Conservation (phyloP, 139 green algal species). For the Desmodesmus armatus region DNA sequence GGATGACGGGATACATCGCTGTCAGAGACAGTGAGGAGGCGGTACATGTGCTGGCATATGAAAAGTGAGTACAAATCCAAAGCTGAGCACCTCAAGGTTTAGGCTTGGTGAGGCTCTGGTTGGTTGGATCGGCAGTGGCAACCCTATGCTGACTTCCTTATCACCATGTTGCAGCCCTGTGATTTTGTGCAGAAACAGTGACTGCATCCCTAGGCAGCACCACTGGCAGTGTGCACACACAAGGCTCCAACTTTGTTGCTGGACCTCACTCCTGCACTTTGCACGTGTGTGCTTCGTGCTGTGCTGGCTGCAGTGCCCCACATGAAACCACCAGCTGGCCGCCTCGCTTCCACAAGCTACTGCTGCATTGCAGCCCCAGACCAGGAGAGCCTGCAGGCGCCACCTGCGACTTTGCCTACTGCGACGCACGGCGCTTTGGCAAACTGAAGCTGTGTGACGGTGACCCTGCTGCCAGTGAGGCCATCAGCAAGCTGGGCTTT, state of each 20-base stretch:
- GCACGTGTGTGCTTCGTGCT: background rate
- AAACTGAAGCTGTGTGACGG: background rate
- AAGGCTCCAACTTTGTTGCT: too few species aligned
- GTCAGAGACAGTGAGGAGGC: constrained; percentile 57
- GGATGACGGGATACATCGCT: constrained; percentile 80
- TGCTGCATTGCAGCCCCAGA: constrained; percentile 68
- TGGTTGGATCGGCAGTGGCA: too few species aligned
- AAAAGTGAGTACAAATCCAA: constrained; percentile 19
- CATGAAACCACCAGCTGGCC: constrained; percentile 57
- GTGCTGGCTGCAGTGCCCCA: background rate
- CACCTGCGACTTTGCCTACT: constrained; percentile 74
- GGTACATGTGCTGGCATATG: constrained; percentile 34
- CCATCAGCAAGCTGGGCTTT: constrained; percentile 70
- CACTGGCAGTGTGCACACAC: too few species aligned
- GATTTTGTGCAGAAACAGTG: too few species aligned
- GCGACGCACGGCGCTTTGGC: constrained; percentile 73
- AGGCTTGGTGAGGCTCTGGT: too few species aligned
- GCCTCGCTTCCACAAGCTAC: constrained; percentile 71
- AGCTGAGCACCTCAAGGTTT: too few species aligned
- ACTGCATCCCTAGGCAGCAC: too few species aligned
- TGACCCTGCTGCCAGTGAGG: background rate
- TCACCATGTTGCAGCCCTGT: too few species aligned
- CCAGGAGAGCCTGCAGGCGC: background rate
- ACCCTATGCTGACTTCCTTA: too few species aligned
- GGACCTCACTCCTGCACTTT: background rate